A percentile compares a stretch with the other conserved stretches of the same genome.
Conservation (phyloP, 192 early-diverging fungal species). For the Dispira simplex region DNA sequence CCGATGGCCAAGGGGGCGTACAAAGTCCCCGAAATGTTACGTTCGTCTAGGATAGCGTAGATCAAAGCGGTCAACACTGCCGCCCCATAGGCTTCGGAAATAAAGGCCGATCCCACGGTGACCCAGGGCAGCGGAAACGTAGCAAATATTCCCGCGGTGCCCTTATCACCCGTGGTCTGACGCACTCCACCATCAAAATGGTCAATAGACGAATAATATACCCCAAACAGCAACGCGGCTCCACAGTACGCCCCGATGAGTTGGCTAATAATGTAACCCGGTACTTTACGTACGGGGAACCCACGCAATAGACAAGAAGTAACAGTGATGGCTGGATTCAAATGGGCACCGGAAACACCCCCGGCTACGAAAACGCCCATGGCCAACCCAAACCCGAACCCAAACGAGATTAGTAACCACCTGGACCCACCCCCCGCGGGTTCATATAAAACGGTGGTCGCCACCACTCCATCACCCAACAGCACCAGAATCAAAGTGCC, state of each 20-base stretch:
- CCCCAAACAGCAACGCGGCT: constrained; percentile 46
- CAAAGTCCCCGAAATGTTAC: constrained; percentile 35
- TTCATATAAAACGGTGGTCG: constrained; percentile 22
- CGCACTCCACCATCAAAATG: constrained; percentile 33
- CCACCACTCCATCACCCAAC: constrained; percentile 50
- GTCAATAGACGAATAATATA: constrained; percentile 42
- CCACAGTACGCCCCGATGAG: constrained; percentile 52
- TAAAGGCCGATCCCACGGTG: constrained; percentile 32
- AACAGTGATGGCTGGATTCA: constrained; percentile 66
- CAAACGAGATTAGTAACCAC: constrained; percentile 38
- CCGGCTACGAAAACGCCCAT: constrained; percentile 45
- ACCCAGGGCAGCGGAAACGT: constrained; percentile 40
- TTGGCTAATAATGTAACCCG: constrained; percentile 49
- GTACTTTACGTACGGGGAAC: constrained; percentile 53
- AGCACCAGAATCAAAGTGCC: constrained; percentile 50
- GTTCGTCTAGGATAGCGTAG: constrained; percentile 40
- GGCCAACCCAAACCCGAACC: constrained; percentile 45
- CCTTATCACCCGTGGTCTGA: constrained; percentile 24
- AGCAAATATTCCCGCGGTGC: constrained; percentile 46
- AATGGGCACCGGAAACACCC: constrained; percentile 53
- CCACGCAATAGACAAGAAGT: constrained; percentile 45
- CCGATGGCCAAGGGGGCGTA: constrained; percentile 39
- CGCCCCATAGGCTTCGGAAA: constrained; percentile 53
- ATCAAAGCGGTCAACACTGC: constrained; percentile 45
- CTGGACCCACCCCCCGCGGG: constrained; percentile 21